These are phyloP conservation scores for Xylaria sp. DNA, from an alignment of 2,329 filamentous ascomycete species.

Conservation along the genomic window DNA sequence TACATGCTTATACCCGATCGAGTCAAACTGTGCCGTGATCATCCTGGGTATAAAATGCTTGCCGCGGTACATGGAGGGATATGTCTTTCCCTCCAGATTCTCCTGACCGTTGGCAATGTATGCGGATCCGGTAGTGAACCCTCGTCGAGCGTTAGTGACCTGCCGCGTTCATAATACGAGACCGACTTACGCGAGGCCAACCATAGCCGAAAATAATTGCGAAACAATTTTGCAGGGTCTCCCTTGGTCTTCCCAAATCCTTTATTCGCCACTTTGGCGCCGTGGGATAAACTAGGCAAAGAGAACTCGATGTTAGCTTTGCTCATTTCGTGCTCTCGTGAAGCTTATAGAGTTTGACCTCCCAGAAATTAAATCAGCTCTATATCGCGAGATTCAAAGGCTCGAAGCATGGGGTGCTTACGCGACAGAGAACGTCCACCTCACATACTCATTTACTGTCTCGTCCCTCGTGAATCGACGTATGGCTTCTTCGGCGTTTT, in stretches of 20 bases:
- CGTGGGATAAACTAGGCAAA: slow-evolving; percentile 23
- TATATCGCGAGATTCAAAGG: neutral
- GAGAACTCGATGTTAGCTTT: slow-evolving; percentile 16
- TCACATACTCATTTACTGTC: slow-evolving; percentile 43
- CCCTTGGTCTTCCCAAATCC: slow-evolving; percentile 41
- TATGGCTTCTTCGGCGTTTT: slow-evolving; percentile 47
- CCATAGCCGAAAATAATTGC: slow-evolving; percentile 57
- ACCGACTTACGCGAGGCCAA: slow-evolving; percentile 58
- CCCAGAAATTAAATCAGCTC: slow-evolving; percentile 9
- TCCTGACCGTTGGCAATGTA: slow-evolving; percentile 54
- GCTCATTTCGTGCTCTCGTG: neutral
- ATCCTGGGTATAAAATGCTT: slow-evolving; percentile 52
- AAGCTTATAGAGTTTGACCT: neutral
- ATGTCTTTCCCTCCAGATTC: slow-evolving; percentile 46
- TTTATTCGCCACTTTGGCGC: slow-evolving; percentile 18
- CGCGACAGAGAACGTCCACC: slow-evolving; percentile 46
- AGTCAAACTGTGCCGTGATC: slow-evolving; percentile 49
- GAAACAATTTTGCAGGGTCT: slow-evolving; percentile 50
- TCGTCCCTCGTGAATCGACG: slow-evolving; percentile 40
- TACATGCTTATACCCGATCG: slow-evolving; percentile 41
- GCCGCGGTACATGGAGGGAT: slow-evolving; percentile 37
- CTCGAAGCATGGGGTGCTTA: slow-evolving; percentile 37
- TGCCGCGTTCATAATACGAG: neutral
- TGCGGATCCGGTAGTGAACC: slow-evolving; percentile 57
- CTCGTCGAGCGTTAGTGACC: slow-evolving; percentile 44